Base-by-base conservation (phyloP, 768 basidiomycete genomes). In the Auriculariales sp. region DNA sequence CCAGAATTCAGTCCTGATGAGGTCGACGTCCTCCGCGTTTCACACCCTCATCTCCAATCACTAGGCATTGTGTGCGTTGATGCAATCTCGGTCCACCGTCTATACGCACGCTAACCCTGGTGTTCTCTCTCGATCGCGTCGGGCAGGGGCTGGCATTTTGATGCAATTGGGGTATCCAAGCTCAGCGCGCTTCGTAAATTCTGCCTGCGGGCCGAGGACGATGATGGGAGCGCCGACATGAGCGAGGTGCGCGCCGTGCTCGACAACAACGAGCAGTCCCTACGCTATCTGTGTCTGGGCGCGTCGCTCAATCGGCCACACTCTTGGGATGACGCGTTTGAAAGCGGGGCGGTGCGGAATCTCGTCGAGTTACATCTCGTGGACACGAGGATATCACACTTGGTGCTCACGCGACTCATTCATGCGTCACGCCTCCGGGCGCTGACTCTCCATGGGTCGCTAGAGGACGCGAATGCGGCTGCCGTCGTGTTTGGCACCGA, bases 151-250 rank as follows among this genome's bases (percentile, higher is more conserved):
- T 83, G 78, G 77, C 81, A 83, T 61, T 83, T 83, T 55, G 81
- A 81, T 54, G 79, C 79, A 11, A 75, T 75, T 10, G 79, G 79
- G 31, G 78, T 82, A 31, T 77, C 76, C n/a, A 69, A 71, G 1
- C 81, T 83, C 64, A 65, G 62, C 7, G 69, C 73, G 46, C 67
- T 83, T 14, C 72, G 70, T 49, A 78, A 78, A 58, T 81, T 83
- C 64, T 79, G 78, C 22, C 66, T 83, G 12, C 72, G 80, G 12
- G 79, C 79, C 2, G 79, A 81, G 56, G 80, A 82, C 60, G 78
- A 81, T 62, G 78, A 81, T 53, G 80, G 81, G 9, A 77, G 75
- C 54, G 80, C 80, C 1, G 77, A 79, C 54, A 80, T 82, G 76
- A 73, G 72, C 32, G 79, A 82, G 62, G 74, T 82, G 28, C 72